These are phyloP conservation scores for Plantago ovata DNA, from an alignment of 257 asterid species.

Conservation along the genomic window DNA sequence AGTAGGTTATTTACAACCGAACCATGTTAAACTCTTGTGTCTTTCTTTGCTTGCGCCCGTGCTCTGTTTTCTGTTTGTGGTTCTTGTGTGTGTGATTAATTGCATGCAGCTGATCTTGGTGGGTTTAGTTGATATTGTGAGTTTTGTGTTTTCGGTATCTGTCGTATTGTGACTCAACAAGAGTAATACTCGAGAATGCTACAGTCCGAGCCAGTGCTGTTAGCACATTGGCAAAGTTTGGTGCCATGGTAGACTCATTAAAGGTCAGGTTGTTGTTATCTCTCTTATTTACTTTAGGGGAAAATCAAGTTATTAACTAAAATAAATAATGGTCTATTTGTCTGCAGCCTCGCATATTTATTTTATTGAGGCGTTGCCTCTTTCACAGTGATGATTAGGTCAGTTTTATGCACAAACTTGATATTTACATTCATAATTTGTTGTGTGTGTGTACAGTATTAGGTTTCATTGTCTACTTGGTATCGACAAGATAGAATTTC, in stretches of 20 bases:
- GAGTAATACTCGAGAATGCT: slow-evolving; percentile 90
- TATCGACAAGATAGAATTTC: too few relatives aligned
- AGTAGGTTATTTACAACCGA: too few relatives aligned
- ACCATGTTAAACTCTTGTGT: too few relatives aligned
- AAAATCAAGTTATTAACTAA: slow-evolving; percentile 19
- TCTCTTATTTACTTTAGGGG: neutral
- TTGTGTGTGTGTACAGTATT: neutral
- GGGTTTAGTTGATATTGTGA: too few relatives aligned
- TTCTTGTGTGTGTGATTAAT: too few relatives aligned
- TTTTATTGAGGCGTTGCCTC: slow-evolving; percentile 79
- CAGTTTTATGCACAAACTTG: slow-evolving; percentile 24
- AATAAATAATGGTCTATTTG: slow-evolving; percentile 14
- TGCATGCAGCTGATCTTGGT: too few relatives aligned
- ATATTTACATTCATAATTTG: neutral
- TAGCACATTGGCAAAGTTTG: slow-evolving; percentile 89
- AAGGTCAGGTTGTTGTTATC: slow-evolving; percentile 44
- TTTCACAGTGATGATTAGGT: slow-evolving; percentile 92
- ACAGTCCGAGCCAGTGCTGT: slow-evolving; percentile 96
- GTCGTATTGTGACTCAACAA: too few relatives aligned
- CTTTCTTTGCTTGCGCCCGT: too few relatives aligned
- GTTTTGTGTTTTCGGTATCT: too few relatives aligned
- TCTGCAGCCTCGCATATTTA: slow-evolving; percentile 85
- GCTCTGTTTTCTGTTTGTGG: too few relatives aligned
- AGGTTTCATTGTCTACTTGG: neutral
- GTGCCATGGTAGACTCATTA: slow-evolving; percentile 78